A percentile compares a stretch with the other conserved stretches of the same genome.
Conservation (phyloP, 179 eudicot species). For the Beta corolliflora region DNA sequence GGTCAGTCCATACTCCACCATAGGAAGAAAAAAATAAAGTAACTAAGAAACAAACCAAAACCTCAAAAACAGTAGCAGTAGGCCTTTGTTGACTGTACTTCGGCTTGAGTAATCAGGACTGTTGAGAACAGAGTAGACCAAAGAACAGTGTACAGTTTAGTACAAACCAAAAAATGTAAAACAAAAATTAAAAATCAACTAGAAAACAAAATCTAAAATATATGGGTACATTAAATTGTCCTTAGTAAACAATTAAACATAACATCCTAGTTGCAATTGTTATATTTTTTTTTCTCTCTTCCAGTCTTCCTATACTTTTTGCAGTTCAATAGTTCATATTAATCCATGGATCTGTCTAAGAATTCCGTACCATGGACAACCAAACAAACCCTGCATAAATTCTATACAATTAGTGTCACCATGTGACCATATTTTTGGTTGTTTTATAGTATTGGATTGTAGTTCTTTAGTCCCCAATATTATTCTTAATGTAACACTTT, state of each 20-base stretch:
- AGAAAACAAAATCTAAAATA: neutral
- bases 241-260: no score
- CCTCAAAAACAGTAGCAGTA: neutral
- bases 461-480: neutral
- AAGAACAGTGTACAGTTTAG: constrained; percentile 33
- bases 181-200: constrained; percentile 9
- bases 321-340: neutral
- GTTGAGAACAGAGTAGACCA: constrained; percentile 34
- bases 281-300: neutral
- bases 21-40: neutral
- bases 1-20: constrained; percentile 16
- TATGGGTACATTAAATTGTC: neutral
- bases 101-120: neutral
- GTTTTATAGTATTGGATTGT: neutral
- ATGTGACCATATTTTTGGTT: constrained; percentile 6
- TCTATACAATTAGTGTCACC: neutral
- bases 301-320: neutral
- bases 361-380: constrained; percentile 15
- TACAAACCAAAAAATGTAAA: constrained; percentile 9
- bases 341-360: constrained; percentile 6
- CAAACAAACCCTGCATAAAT: constrained; percentile 3
- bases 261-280: neutral
- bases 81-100: constrained; percentile 32
- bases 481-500: neutral
- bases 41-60: neutral